These are phyloP conservation scores for Aspergillus conjunctus DNA, from an alignment of 495 filamentous ascomycete genomes.

Conservation along the genomic window DNA sequence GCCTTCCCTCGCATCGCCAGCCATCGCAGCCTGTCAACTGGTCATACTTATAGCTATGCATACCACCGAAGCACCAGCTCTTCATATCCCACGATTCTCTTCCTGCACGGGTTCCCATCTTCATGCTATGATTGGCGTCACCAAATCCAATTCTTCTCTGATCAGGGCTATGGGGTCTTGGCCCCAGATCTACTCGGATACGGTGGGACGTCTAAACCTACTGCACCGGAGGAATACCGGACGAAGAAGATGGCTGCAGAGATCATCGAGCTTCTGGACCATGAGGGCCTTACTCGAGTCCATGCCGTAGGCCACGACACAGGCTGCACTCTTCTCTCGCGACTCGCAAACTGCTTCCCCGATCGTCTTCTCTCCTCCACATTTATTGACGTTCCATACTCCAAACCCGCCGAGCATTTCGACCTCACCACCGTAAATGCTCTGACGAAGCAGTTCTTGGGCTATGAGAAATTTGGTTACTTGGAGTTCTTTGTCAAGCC, in stretches of 20 bases:
- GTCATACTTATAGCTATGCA: constrained; percentile 38
- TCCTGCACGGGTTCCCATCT: constrained; percentile 49
- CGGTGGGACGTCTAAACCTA: constrained; percentile 46
- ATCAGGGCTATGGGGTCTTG: constrained; percentile 46
- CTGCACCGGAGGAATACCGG: constrained; percentile 32
- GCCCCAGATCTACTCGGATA: constrained; percentile 55
- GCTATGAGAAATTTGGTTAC: constrained; percentile 34
- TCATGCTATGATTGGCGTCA: constrained; percentile 49
- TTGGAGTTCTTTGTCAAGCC: constrained; percentile 29
- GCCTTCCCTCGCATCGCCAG: constrained; percentile 21
- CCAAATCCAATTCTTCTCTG: constrained; percentile 37
- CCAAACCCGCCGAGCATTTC: constrained; percentile 26
- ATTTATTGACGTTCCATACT: constrained; percentile 34
- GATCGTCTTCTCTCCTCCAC: constrained; percentile 25
- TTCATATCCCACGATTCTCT: constrained; percentile 37
- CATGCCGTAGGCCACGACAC: constrained; percentile 34
- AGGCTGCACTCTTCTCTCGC: constrained; percentile 33
- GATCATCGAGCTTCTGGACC: constrained; percentile 40
- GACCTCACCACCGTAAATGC: constrained; percentile 29
- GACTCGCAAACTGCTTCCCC: constrained; percentile 34
- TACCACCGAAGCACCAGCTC: constrained; percentile 26
- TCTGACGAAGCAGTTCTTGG: constrained; percentile 27
- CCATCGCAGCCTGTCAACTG: constrained; percentile 25
- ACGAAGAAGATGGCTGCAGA: constrained; percentile 38
- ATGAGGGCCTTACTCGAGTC: constrained; percentile 19